Base-by-base conservation (phyloP, 805 yeast species). In the Candida pini region DNA sequence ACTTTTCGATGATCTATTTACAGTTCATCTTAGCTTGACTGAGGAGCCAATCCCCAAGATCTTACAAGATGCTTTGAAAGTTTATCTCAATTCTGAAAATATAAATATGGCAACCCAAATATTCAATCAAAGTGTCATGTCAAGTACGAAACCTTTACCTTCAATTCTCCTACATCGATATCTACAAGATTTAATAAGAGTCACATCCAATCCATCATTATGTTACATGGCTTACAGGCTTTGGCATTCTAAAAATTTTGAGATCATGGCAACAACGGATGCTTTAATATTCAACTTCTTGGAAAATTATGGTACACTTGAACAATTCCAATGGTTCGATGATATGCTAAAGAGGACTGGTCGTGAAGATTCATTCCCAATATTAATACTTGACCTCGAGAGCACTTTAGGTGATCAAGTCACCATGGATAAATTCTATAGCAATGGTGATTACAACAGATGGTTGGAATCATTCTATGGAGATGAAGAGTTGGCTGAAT, bases 51-150 rank as follows among this genome's bases (percentile, higher is more conserved):
- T 35, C 5, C 49, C 52, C 4, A 39, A 37, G n/a, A 28, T 45
- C 16, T 35, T 56, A 18, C 34, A 29, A 10, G 27, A 33, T 16
- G 57, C 62, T 5, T 38, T 56, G 26, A 43, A 44, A 25, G 47
- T 50, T 9, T 53, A 51, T 39, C 24, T 55, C 5, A 40, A 47
- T 26, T 41, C 52, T 6, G 57, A 48, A 23, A 49, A 52, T 30
- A 41, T 54, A 10, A 40, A 41, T 19, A 39, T 44, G 37, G 60
- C 62, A 6, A 43, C 44, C 3, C 56, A 51, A 40, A 30, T 56
- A 8, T 57, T 55, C 34, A 52, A 49, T 25, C 56, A 49, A 31
- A 43, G 49, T n/a, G 56, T 54, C 2, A 39, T 52, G 46, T 31
- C 56, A 3, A 13, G 18, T 18, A 40, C 44, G 5, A 27, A 26